These are phyloP conservation scores for Sphaceloma murrayae DNA, from an alignment of 2,329 filamentous ascomycete genomes.

Conservation along the genomic window DNA sequence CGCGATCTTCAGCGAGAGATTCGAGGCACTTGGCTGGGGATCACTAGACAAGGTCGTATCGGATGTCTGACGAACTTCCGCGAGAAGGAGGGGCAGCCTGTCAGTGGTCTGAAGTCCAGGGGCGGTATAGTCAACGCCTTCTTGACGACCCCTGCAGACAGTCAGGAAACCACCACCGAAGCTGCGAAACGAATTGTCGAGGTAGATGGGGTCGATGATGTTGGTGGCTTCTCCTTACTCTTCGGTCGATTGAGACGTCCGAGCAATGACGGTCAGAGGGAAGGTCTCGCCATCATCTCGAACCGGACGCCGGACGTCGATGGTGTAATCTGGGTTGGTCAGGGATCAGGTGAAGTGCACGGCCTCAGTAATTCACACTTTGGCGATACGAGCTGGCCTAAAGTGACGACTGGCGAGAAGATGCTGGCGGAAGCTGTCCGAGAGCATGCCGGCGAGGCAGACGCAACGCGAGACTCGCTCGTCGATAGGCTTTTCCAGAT, in stretches of 20 bases:
- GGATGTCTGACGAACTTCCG: conserved; percentile 57
- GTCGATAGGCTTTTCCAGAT: conserved; percentile 44
- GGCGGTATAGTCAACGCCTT: conserved; percentile 53
- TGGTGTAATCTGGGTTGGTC: conserved; percentile 44
- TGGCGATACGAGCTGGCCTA: conserved; percentile 51
- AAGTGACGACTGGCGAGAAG: conserved; percentile 49
- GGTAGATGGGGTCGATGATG: conserved; percentile 45
- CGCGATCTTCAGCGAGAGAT: conserved; percentile 51
- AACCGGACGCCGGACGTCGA: conserved; percentile 48
- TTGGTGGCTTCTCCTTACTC: conserved; percentile 54
- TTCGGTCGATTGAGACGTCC: conserved; percentile 41
- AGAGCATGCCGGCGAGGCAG: conserved; percentile 31
- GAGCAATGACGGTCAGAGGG: conserved; percentile 31
- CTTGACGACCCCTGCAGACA: conserved; percentile 38
- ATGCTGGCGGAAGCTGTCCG: conserved; percentile 43
- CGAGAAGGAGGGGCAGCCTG: conserved; percentile 35
- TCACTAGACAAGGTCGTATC: conserved; percentile 51
- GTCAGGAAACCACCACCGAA: conserved; percentile 36
- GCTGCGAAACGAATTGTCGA: conserved; percentile 48
- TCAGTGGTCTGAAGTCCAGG: conserved; percentile 42
- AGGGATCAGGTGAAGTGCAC: conserved; percentile 41
- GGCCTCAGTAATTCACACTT: conserved; percentile 54
- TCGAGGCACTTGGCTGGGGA: conserved; percentile 56
- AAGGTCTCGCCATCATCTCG: conserved; percentile 48
- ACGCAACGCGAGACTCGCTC: conserved; percentile 41